Conservation (phyloP, 805 yeast genomes). For the Sugiyamaella smithiae region DNA sequence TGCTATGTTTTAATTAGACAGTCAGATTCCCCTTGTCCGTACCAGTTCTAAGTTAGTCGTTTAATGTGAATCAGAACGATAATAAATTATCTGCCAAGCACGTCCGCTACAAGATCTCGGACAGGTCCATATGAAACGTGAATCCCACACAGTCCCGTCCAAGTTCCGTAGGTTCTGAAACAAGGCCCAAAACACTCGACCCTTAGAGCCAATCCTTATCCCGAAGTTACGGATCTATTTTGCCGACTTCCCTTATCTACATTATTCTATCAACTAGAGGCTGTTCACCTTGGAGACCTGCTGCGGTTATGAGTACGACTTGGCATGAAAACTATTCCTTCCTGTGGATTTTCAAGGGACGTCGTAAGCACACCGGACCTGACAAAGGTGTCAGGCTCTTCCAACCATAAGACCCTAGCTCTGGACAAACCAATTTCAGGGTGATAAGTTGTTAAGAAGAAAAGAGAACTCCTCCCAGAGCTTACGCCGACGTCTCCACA, state of each 20-base stretch:
- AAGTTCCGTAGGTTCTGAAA: constrained; percentile 35
- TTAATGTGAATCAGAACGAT: constrained; percentile 25
- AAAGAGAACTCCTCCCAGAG: constrained; percentile 46
- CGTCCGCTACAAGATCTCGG: constrained; percentile 13
- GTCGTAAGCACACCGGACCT: constrained; percentile 43
- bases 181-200: constrained; percentile 41
- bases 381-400: constrained; percentile 39
- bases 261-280: constrained; percentile 45
- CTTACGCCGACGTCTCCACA: constrained; percentile 43
- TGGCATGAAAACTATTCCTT: constrained; percentile 40
- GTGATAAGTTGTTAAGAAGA: constrained; percentile 43
- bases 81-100: constrained; percentile 12
- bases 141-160: constrained; percentile 14
- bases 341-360: constrained; percentile 44
- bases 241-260: constrained; percentile 47
- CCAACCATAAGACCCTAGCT: constrained; percentile 42
- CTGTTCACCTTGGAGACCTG: constrained; percentile 48
- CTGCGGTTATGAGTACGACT: constrained; percentile 46
- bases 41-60: constrained; percentile 30
- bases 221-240: constrained; percentile 44
- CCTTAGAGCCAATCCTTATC: constrained; percentile 45
- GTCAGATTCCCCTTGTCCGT: constrained; percentile 43
- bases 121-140: constrained; percentile 8
- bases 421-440: constrained; percentile 44
- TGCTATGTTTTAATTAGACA: constrained; percentile 46